Base-by-base conservation (phyloP, 2,329 filamentous ascomycete genomes). In the Nothopassalora personata region DNA sequence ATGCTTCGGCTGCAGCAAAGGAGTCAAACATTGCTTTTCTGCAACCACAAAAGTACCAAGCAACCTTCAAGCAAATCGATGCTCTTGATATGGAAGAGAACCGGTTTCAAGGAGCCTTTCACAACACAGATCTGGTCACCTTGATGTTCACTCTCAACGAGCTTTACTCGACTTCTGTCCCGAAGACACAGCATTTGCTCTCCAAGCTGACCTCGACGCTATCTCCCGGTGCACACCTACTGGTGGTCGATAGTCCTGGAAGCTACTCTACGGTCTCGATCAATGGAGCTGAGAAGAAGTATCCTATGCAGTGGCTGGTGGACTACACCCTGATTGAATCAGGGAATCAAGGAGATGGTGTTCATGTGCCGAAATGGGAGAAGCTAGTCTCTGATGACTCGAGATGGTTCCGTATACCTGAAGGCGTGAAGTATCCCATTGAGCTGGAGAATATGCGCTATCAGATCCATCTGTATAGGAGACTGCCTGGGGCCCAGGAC, bases 101-200 rank as follows among this genome's bases (percentile, higher is more conserved):
- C 2, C 63, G 83, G 0, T 53, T 52, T 33, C 54, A 64, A 5
- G 58, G 65, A 0, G 39, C 75, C 6, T 66, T 76, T 5, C 34
- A 67, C 13, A 62, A 64, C 7, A 69, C 72, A 1, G 64, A 73
- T 33, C 65, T 97, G 0, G 79, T 96, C 13, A 96, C 92, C 0
- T 76, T 97, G 11, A 84, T 97, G 75, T 99, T 97, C 79, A 97
- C 93, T 0, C 82, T 97, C 50, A 97, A 97, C 73, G 94, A 99
- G 75, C 85, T 99, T 0, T 97, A 97, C 77, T 88, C 89, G 0
- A 80, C 84, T 0, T 90, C 87, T 1, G 84, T 91, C 27, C 80
- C 86, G 2, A 84, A 86, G 66, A 91, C 93, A 0, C 96, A 93
- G 0, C 78, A 79, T 3, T 87, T 97, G 64, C 79, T 99, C 0